Evolutionary conservation across 371 early-diverging fungal species (phyloP).

Genomic region (Capillidium heterosporum): DNA sequence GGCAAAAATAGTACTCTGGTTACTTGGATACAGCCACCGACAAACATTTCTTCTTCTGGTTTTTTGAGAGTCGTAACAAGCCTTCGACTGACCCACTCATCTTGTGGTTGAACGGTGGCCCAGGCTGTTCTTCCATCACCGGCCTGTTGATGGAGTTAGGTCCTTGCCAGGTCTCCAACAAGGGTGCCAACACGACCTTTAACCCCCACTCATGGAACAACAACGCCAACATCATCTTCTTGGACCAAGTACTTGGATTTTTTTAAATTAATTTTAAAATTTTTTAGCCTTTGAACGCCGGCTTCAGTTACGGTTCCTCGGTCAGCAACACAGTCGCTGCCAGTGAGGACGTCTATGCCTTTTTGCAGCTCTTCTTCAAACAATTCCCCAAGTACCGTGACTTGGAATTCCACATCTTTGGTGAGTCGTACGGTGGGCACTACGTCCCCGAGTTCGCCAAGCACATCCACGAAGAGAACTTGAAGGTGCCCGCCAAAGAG

Average conservation of each 20-base stretch:
- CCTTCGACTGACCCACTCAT: constrained; percentile 45
- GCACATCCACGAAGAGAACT: constrained; percentile 45
- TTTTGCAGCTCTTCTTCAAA: constrained; percentile 42
- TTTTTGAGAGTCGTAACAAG: constrained; percentile 53
- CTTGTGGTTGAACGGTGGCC: constrained; percentile 63
- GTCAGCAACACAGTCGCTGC: constrained; percentile 33
- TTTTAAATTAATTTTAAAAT: not conserved
- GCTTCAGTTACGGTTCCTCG: constrained; percentile 45
- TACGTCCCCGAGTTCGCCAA: constrained; percentile 47
- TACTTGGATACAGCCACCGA: constrained; percentile 49
- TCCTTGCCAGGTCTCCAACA: constrained; percentile 45
- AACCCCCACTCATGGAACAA: constrained; percentile 52
- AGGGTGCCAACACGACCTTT: constrained; percentile 26
- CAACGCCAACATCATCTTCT: constrained; percentile 51
- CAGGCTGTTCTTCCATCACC: constrained; percentile 57
- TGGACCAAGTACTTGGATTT: constrained; percentile 36
- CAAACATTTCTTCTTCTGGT: constrained; percentile 44
- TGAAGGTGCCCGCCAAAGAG: constrained; percentile 20
- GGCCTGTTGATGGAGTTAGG: constrained; percentile 58
- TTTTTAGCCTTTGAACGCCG: constrained; percentile 45
- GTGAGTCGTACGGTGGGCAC: constrained; percentile 31
- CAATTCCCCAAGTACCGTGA: constrained; percentile 30
- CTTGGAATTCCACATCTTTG: constrained; percentile 48
- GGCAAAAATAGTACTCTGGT: constrained; percentile 33
- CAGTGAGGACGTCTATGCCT: constrained; percentile 54